Evolutionary conservation across 805 yeast genomes (phyloP), one percentile per base, ranked within the genome.

Genomic region (Cyberlindnera mississippiensis): DNA sequence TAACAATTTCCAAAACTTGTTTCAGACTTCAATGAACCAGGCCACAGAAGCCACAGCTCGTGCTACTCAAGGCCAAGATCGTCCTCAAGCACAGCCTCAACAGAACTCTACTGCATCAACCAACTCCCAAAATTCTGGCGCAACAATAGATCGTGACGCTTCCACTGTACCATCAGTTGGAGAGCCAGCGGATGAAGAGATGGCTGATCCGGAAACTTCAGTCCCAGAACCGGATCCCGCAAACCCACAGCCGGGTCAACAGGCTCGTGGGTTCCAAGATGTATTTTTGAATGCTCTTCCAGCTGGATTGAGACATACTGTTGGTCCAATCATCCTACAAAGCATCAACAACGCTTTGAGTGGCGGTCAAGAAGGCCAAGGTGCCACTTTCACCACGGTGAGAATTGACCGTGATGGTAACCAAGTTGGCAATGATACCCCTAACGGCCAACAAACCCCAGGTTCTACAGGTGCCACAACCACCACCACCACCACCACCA

Each of bases 271-370:
- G 6, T 24, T 48, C 15, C 46, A 44, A 7, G 40, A 40, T 13
- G 38, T 38, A 2, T 38, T 48, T 18, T 10, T 42, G 20, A 42
- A 38, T 30, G 37, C 44, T 2, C 35, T 48, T 5, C 52, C 52
- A n/a, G 27, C 13, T 3, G 37, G 37, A 3, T 18, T 48, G 36
- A 42, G 49, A 40, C 17, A 27, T 11, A 38, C 49, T 11, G 46
- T 48, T 6, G 49, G 45, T 7, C 52, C 49, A 6, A 35, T 45
- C 27, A 29, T 48, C 5, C 22, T 38, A 17, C 49, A 48, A 31
- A 39, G 40, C 16, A 15, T 48, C n/a, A 42, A 20, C 13, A 48
- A 40, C 38, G 48, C 51, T 10, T 15, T 47, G 9, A 44, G 37
- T 40, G 44, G 46, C n/a, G 46, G 46, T 3, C 27, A 17, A 3